Percentiles rank a stretch among this genome's conserved stretches.
These are phyloP conservation scores for Leishmania aethiopica DNA, from an alignment of 208 protist species.

Conservation along the genomic window DNA sequence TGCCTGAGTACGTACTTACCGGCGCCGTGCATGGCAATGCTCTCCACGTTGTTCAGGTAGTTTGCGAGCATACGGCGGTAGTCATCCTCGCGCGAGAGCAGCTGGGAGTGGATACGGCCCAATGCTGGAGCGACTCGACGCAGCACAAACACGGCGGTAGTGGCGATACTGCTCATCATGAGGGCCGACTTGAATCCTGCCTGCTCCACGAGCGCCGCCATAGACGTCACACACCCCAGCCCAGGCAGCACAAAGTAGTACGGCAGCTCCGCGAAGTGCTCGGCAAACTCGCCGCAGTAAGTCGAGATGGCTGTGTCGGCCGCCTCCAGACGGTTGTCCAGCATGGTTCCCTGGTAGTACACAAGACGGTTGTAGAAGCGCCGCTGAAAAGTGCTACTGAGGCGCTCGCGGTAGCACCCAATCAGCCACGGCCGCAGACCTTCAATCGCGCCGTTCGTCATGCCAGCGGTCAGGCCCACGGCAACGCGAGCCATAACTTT, in stretches of 20 bases:
- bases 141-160: conserved; percentile 56
- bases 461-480: conserved; percentile 39
- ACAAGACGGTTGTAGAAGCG: conserved; percentile 81
- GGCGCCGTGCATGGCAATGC: conserved; percentile 81
- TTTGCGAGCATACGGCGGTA: conserved; percentile 82
- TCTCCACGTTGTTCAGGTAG: conserved; percentile 76
- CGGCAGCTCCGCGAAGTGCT: conserved; percentile 89
- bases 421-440: conserved; percentile 83
- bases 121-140: conserved; percentile 68
- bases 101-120: conserved; percentile 71
- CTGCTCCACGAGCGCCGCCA: conserved; percentile 63
- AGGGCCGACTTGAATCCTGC: conserved; percentile 46
- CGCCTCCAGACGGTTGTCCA: conserved; percentile 77
- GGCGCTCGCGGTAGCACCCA: conserved; percentile 77
- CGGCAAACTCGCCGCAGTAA: conserved; percentile 89
- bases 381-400: conserved; percentile 74
- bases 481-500: conserved; percentile 51
- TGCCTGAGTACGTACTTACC: conserved; percentile 57
- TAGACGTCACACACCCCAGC: conserved; percentile 63
- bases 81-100: conserved; percentile 76
- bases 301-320: conserved; percentile 81
- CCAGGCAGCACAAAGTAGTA: conserved; percentile 88
- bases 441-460: conserved; percentile 74
- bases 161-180: conserved; percentile 54
- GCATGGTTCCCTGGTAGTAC: conserved; percentile 80